A percentile compares a stretch with the other conserved stretches of the same genome.
These are phyloP conservation scores for Flaveria sonorensis DNA, from an alignment of 129 eudicot genomes.

Conservation along the genomic window DNA sequence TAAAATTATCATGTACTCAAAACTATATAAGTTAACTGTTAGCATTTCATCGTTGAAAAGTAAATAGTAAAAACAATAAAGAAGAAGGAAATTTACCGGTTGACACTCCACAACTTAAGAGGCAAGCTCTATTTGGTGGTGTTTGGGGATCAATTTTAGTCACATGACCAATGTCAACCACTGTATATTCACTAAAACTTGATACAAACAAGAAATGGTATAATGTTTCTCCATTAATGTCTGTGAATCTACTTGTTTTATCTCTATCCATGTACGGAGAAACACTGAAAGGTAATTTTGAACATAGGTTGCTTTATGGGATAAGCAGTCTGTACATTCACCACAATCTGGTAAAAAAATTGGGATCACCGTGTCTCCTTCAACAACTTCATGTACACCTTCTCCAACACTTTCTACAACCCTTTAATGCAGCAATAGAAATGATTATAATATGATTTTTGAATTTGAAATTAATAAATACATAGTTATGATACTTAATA, in stretches of 20 bases:
- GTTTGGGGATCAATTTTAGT: slow-evolving; percentile 61
- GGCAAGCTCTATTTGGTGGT: slow-evolving; percentile 85
- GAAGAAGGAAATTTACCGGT: slow-evolving; percentile 50
- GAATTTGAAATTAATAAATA: background rate
- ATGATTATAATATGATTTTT: slow-evolving; percentile 19
- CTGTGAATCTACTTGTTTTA: slow-evolving; percentile 81
- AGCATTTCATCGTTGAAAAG: background rate
- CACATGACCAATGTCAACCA: slow-evolving; percentile 70
- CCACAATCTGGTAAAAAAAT: slow-evolving; percentile 76
- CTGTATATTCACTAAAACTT: slow-evolving; percentile 87
- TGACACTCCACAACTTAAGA: slow-evolving; percentile 89
- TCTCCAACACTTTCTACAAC: slow-evolving; percentile 90
- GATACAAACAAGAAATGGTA: slow-evolving; percentile 69
- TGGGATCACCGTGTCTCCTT: slow-evolving; percentile 81
- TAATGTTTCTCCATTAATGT: slow-evolving; percentile 75
- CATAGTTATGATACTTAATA: background rate
- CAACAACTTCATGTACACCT: slow-evolving; percentile 60
- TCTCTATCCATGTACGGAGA: slow-evolving; percentile 81
- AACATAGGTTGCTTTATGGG: slow-evolving; percentile 79
- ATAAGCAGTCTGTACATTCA: slow-evolving; percentile 76
- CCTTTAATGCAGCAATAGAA: slow-evolving; percentile 40
- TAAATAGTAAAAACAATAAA: background rate
- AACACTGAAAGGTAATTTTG: slow-evolving; percentile 60
- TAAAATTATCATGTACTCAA: slow-evolving; percentile 28
- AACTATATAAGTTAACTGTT: background rate